Evolutionary conservation across 805 yeast species (phyloP), one percentile per base, ranked within the genome.

Genomic region (Starmerella vitae): DNA sequence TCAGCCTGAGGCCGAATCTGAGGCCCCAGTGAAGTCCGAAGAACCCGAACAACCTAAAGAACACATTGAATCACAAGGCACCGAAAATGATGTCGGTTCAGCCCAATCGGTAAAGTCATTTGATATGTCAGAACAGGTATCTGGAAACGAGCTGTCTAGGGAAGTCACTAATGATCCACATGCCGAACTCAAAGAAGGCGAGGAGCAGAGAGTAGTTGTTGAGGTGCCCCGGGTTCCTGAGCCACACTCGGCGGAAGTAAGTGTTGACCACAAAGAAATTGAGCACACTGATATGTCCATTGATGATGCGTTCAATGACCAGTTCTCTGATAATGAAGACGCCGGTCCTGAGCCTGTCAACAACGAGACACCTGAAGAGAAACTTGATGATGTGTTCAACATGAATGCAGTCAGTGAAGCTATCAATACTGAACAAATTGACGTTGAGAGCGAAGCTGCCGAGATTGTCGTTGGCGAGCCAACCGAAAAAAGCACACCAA

Each of bases 101-200:
- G 25, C 20, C 10, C 20, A 31, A 26, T 20, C 25, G 8, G 34
- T 31, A 26, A 31, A 30, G 21, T 30, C 33, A 15, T 15, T 30
- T 7, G 30, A 27, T 17, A 27, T 27, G 7, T 7, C 30, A 8
- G 30, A 27, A 13, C 14, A 27, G 10, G 14, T 27, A n/a, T 7
- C 12, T 13, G 42, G 31, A 3, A 26, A 20, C n/a, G 37, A 33
- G 28, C 39, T 39, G 14, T 31, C 31, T 29, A 21, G 32, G 19
- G 37, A 39, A 20, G 29, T 39, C 13, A 17, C 22, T 9, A 27
- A 10, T 5, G 43, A 39, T 31, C 43, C 43, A 12, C 17, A 33
- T 20, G 43, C 39, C 5, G 20, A 18, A 7, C 36, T 39, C 12
- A 30, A 28, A n/a, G 35, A 26, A 7, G 33, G 43, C 9, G 43